Base-by-base conservation (phyloP, 805 yeast genomes). In the Starmera pachycereana region DNA sequence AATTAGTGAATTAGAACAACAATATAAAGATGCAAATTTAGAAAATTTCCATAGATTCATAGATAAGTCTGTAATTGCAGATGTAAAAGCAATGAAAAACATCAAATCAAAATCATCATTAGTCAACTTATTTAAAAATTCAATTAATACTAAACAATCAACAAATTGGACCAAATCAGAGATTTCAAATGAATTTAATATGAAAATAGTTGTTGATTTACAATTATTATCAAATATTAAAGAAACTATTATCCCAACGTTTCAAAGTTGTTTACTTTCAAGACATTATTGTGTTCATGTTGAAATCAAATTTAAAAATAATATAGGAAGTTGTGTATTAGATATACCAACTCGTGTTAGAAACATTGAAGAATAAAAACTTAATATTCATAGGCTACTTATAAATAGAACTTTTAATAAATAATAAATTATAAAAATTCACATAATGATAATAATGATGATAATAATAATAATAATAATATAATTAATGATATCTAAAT, bases 241-340 rank as follows among this genome's bases (percentile, higher is more conserved):
- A 37, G 66, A 72, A 37, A 75, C 78, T 1, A 53, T 81, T 40
- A 54, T 76, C 13, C 87, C 87, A 1, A 69, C 69, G 40, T 80
- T 79, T 54, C 84, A 79, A 48, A 71, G 69, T 37, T 81, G 87
- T 56, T 57, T 74, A 40, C 63, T 78, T n/a, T 71, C 79, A 4
- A 65, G 87, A 51, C 55, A 70, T 13, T 79, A 81, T 53, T 65
- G 72, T 43, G 56, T 77, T 39, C 71, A 76, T 41, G 65, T 74
- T 1, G 51, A 55, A 27, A 66, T 74, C 25, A 68, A 61, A 42
- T 71, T 68, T 36, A 41, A 45, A 10, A 32, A 36, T 35, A 54
- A 54, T 35, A 39, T 53, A 12, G 63, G 65, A 12, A 43, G 47
- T 6, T 55, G 60, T 4, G 41, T 39, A 2, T 48, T 65, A 30